These are phyloP conservation scores for Eragrostis nindensis DNA, from an alignment of 176 grass and related monocot genomes.

Conservation along the genomic window DNA sequence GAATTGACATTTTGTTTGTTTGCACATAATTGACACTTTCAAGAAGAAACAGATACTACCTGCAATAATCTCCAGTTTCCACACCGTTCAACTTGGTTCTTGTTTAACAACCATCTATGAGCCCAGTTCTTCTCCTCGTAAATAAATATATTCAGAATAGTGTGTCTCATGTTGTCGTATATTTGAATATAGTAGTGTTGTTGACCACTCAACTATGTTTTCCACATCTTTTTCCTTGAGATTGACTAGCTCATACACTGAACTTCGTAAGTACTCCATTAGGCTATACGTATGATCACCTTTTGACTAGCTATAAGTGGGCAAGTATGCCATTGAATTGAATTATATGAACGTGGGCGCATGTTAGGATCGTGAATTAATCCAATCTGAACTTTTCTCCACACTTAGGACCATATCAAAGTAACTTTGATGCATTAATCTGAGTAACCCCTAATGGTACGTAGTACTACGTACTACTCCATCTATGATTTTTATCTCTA, in stretches of 20 bases:
- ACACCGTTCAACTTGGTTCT: not conserved
- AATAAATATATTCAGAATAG: not conserved
- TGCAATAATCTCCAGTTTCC: not conserved
- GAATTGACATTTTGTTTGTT: not conserved
- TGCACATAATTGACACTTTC: not conserved
- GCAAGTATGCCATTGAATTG: constrained; percentile 2
- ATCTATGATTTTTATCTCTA: not conserved
- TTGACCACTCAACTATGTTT: not conserved
- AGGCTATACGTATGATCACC: not conserved
- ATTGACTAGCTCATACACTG: not conserved
- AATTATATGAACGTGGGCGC: not conserved
- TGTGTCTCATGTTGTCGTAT: not conserved
- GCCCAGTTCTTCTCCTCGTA: not conserved
- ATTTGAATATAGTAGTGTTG: not conserved
- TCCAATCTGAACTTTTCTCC: constrained; percentile 3
- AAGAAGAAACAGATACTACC: not conserved
- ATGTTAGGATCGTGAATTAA: constrained; percentile 26
- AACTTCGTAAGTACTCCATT: constrained; percentile 19
- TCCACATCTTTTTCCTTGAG: constrained; percentile 17
- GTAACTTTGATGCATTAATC: not conserved
- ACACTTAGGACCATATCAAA: constrained; percentile 13
- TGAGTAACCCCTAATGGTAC: constrained; percentile 3
- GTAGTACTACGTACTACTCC: too few species aligned
- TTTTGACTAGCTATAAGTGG: constrained; percentile 44
- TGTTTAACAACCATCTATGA: not conserved